Evolutionary conservation across 1,284 basidiomycete species (phyloP), one percentile per base, ranked within the genome.

Genomic region (Trichosporon ovoides): DNA sequence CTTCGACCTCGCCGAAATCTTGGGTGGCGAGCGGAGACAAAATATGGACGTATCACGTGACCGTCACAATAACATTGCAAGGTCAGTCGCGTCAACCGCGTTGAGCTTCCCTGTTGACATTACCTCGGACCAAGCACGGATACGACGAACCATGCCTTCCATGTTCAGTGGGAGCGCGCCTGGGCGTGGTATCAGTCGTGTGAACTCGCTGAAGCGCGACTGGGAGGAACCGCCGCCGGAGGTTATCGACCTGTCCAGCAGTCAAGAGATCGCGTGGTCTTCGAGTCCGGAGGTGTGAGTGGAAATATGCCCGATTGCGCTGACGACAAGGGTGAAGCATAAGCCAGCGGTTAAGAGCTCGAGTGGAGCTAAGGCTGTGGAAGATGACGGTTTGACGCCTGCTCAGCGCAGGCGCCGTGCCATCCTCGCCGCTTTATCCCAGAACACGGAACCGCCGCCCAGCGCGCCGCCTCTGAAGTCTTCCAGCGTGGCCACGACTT

Each of bases 201-300:
- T 77, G 28, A 74, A 66, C 56, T 71, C 70, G 3, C 64, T 77
- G 57, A 69, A 71, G 55, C 57, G 75, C 16, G 61, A 69, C 18
- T 75, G 73, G 72, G 71, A 75, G 31, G 68, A 73, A 20, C 65
- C 63, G 5, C 11, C 40, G 48, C 43, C 38, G 43, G 19, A 56
- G 37, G 34, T 34, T n/a, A 12, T 55, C 31, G 52, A 20, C 11
- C 37, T 48, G 55, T 31, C 52, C 2, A 60, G 58, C 11, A 38
- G 53, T 11, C 55, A 51, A 38, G 59, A 61, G 37, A 54, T 64
- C n/a, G 64, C 66, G 20, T 70, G 68, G 68, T 62, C 64, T 2
- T 60, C 64, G 1, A 63, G 61, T 52, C 69, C 69, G 1, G 59
- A 59, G 31, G 53, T 59, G 64, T 66, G 43, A 38, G 63, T 53